Base-by-base conservation (phyloP, 805 yeast genomes). In the Cyberlindnera bimundalis region DNA sequence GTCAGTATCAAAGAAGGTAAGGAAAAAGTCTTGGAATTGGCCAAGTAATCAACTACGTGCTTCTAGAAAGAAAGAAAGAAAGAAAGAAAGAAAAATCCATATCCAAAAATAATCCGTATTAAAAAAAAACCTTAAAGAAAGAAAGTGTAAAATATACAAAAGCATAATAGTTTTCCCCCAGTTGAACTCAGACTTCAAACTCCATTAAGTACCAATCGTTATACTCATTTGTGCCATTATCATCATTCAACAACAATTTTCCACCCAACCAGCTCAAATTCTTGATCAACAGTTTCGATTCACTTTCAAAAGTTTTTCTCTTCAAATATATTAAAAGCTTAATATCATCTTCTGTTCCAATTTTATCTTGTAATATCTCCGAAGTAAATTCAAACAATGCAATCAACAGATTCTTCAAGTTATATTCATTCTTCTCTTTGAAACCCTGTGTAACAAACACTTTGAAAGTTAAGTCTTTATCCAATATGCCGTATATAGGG, bases 1-100 rank as follows among this genome's bases (percentile, higher is more conserved):
- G 69, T 59, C 10, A 81, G 89, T 63, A 65, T 78, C 44, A 64
- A 60, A 32, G 73, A 74, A n/a, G 87, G 84, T 13, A 74, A 75
- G 53, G 68, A 66, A 25, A 80, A 78, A 46, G 74, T 82, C 29
- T 60, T 75, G 37, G 66, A 66, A 40, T 59, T 78, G 30, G n/a
- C 52, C 12, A 37, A 36, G 27, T 32, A 12, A 62, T 59, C 24
- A 21, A n/a, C n/a, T n/a, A n/a, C n/a, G n/a, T n/a, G n/a, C n/a
- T n/a, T n/a, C n/a, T n/a, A n/a, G n/a, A n/a, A n/a, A n/a, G n/a
- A n/a, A n/a, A n/a, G n/a, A n/a, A n/a, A n/a, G n/a, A n/a, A n/a
- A n/a, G n/a, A n/a, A n/a, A n/a, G n/a, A n/a, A n/a, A n/a, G n/a
- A n/a, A n/a, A n/a, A n/a, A n/a, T n/a, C n/a, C 10, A 21, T 21